Conservation (phyloP, 1,139 yeast genomes). For the Pneumocystis carinii region DNA sequence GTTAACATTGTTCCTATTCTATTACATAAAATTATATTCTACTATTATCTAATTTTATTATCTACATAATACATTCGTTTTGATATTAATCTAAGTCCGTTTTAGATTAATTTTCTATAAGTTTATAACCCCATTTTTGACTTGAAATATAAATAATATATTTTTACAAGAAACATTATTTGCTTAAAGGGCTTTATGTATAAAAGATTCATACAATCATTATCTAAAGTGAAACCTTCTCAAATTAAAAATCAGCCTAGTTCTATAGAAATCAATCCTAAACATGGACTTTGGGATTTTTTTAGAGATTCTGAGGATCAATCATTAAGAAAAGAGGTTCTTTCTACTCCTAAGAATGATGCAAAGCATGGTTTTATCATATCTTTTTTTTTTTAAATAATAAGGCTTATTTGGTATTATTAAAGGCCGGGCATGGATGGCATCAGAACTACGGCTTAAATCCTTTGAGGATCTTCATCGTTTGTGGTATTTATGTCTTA, state of each 20-base stretch:
- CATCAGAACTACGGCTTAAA: slow-evolving; percentile 79
- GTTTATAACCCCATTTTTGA: background rate
- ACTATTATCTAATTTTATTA: background rate
- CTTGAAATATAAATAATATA: background rate
- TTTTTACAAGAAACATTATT: background rate
- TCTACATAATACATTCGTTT: background rate
- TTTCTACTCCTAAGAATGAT: background rate
- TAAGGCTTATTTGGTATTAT: background rate
- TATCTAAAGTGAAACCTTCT: background rate
- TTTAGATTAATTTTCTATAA: too few relatives aligned
- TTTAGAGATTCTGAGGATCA: background rate
- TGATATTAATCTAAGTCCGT: too few relatives aligned
- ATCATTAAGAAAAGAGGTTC: background rate
- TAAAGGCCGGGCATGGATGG: slow-evolving; percentile 65
- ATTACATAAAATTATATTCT: background rate
- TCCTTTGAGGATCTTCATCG: slow-evolving; percentile 82
- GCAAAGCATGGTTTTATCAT: background rate
- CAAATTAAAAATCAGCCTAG: background rate
- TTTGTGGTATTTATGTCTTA: slow-evolving; percentile 75
- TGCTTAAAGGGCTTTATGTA: background rate
- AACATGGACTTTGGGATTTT: background rate
- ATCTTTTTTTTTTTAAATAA: background rate
- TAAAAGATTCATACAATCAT: background rate
- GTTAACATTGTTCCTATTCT: too few relatives aligned
- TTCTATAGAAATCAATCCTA: background rate